Conservation (phyloP, 177 flowering plant genomes). For the Vitis hybrid region DNA sequence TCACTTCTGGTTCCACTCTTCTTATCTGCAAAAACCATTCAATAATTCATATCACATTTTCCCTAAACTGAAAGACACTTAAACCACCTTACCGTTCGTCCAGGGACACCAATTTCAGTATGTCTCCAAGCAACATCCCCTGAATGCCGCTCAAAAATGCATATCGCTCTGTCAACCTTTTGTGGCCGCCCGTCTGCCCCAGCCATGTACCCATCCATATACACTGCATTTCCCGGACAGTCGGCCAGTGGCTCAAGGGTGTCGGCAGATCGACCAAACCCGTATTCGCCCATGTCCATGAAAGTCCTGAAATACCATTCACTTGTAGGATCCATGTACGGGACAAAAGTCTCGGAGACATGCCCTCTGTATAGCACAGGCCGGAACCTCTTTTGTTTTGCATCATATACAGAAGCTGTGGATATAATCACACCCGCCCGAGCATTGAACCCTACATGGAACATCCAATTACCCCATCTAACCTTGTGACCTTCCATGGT, state of each 20-base stretch:
- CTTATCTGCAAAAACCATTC: constrained; percentile 36
- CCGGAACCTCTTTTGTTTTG: constrained; percentile 17
- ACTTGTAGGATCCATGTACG: constrained; percentile 56
- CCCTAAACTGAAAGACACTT: not conserved
- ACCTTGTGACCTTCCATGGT: constrained; percentile 27
- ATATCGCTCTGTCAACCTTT: constrained; percentile 32
- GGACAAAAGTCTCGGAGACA: constrained; percentile 61
- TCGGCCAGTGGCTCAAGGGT: constrained; percentile 37
- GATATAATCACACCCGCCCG: constrained; percentile 52
- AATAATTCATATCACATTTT: not conserved
- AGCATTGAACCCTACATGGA: constrained; percentile 47
- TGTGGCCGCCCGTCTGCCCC: constrained; percentile 38
- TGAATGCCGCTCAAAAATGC: constrained; percentile 49
- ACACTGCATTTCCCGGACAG: constrained; percentile 44
- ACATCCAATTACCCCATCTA: constrained; percentile 53
- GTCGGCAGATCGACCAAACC: constrained; percentile 46
- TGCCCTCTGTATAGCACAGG: constrained; percentile 48
- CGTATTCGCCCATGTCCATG: constrained; percentile 58
- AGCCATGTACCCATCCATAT: constrained; percentile 40
- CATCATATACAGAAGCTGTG: constrained; percentile 43
- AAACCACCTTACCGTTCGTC: constrained; percentile 39
- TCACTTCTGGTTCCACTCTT: constrained; percentile 43
- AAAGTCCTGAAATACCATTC: constrained; percentile 61
- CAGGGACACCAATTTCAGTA: constrained; percentile 52
- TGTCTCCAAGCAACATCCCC: constrained; percentile 64